Base-by-base conservation (phyloP, 139 green algal species). In the Volvox reticuliferus region DNA sequence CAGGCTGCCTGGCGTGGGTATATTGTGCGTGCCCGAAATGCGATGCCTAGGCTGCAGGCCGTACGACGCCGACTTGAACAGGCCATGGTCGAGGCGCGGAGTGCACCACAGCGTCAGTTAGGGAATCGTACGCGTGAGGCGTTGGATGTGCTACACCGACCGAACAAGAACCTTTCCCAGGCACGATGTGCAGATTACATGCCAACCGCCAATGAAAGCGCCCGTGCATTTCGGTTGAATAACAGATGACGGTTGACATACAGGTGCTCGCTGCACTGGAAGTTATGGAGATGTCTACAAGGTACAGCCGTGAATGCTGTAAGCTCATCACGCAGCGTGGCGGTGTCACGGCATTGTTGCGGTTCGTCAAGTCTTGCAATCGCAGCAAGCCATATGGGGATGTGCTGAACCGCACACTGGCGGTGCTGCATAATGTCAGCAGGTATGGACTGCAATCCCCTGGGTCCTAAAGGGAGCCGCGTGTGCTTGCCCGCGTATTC, bases 1-100 rank as follows among this genome's bases (percentile, higher is more conserved):
- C 95, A 98, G 95, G 93, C 94, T 2, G 75, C 90, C 33, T 97
- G 95, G 94, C 93, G 95, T 0, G 96, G 95, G 26, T 83, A 89
- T 71, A 26, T n/a, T 0, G 93, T 96, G 76, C 89, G 88, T n/a
- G 78, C 73, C 35, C 75, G 80, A 5, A 82, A 78, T 71, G 82
- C 73, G 77, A 69, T 32, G 24, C 67, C 36, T 44, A 90, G 91
- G 79, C 44, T 55, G 44, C 85, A 62, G 21, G 89, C 94, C 36
- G 91, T 94, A 12, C 91, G 95, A 12, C 55, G 62, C 20, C 91
- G 94, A 32, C 79, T 98, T 37, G 93, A 92, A 12, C 32, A n/a
- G 0, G 88, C 79, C 18, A 79, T 65, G 14, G 88, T 67, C 21
- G 90, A 87, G 55, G 87, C 83, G 0, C 30, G 75, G 18, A 50